phyloP scores from a whole-genome alignment of 2,329 filamentous ascomycete genomes.

The Pochonia chlamydosporia region DNA sequence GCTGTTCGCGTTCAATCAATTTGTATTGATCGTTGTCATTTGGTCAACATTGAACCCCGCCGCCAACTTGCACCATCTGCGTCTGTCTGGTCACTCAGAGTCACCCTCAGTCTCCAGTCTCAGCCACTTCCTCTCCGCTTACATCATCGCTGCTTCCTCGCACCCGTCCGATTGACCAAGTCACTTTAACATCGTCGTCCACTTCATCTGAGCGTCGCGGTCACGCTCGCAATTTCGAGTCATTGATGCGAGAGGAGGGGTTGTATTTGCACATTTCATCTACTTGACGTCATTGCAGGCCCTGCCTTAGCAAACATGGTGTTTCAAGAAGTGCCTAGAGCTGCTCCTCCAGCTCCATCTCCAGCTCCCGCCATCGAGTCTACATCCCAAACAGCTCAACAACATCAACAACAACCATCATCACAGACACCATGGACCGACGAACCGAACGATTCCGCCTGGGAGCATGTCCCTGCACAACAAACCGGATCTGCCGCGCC shows the following conservation, averaged over 20 bases:
- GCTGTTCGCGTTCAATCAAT: too few species aligned
- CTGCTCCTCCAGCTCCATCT: background rate
- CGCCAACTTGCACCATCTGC: too few species aligned
- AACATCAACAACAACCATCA: background rate
- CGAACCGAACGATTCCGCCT: constrained; percentile 14
- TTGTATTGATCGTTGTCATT: too few species aligned
- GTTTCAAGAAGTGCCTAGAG: constrained; percentile 3
- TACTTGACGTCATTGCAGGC: background rate
- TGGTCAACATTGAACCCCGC: too few species aligned
- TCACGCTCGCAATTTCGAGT: background rate
- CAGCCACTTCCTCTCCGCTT: constrained; percentile 18
- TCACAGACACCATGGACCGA: constrained; percentile 18
- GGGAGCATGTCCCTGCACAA: constrained; percentile 14
- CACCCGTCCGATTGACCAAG: background rate
- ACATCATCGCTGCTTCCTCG: constrained; percentile 7
- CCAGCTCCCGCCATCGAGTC: background rate
- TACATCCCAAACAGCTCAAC: background rate
- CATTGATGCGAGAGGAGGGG: background rate
- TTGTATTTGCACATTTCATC: background rate
- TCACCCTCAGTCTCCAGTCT: background rate
- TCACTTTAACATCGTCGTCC: background rate
- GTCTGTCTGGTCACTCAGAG: too few species aligned
- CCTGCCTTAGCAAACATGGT: constrained; percentile 5
- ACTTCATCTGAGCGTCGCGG: background rate
- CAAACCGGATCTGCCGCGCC: background rate